These are phyloP conservation scores for Protea cynaroides DNA, from an alignment of 164 flowering plant species.

Conservation along the genomic window DNA sequence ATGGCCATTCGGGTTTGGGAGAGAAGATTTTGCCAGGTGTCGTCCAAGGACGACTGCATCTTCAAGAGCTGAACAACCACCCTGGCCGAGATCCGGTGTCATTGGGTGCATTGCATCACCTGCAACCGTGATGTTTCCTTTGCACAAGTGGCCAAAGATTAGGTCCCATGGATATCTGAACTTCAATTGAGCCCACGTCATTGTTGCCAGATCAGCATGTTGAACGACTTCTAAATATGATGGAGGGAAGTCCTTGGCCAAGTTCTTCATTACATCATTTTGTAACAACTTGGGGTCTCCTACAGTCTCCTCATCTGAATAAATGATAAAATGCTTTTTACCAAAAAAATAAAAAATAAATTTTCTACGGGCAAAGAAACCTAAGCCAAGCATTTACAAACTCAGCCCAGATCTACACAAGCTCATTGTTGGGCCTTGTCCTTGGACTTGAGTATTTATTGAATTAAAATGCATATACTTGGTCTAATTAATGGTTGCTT, in stretches of 20 bases:
- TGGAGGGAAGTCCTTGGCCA: slow-evolving; percentile 24
- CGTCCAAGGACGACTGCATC: too few species aligned
- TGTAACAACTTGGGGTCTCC: slow-evolving; percentile 17
- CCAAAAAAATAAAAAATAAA: too few species aligned
- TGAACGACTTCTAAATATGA: slow-evolving; percentile 15
- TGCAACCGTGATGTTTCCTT: slow-evolving; percentile 20
- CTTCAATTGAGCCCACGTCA: slow-evolving; percentile 24
- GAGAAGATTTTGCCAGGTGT: too few species aligned
- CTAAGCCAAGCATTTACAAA: too few species aligned
- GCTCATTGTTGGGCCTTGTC: too few species aligned
- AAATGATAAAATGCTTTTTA: background rate
- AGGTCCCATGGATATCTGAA: too few species aligned
- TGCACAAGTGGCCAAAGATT: slow-evolving; percentile 8
- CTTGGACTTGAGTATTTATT: too few species aligned
- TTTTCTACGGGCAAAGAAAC: too few species aligned
- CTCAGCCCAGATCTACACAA: too few species aligned
- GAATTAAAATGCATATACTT: too few species aligned
- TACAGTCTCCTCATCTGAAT: slow-evolving; percentile 7
- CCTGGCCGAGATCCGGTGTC: slow-evolving; percentile 28
- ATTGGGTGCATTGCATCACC: slow-evolving; percentile 37
- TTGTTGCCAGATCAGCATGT: slow-evolving; percentile 22
- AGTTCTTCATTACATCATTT: slow-evolving; percentile 18
- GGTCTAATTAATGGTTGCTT: too few species aligned
- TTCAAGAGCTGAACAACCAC: slow-evolving; percentile 12
- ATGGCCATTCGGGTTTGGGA: too few species aligned